Base-by-base conservation (phyloP, 345 rosid genomes). In the Eucalyptus globulus region DNA sequence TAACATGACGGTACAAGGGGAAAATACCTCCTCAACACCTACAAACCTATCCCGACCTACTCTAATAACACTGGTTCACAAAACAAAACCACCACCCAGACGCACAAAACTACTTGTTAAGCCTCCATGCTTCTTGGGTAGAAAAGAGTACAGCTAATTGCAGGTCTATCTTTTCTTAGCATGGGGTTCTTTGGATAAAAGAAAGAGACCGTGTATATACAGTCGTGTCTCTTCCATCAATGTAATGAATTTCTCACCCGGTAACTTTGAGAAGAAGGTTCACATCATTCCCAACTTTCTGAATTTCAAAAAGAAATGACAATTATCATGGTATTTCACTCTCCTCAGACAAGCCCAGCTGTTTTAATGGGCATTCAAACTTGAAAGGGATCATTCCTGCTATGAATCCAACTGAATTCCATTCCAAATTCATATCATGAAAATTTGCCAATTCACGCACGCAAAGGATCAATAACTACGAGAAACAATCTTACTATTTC, bases 11-110 rank as follows among this genome's bases (percentile, higher is more conserved):
- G 19, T 29, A 27, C 72, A 13, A 27, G 31, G 69, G 65, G 34
- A 56, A 1, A 56, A 27, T 62, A 29, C 72, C 17, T 62, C 17
- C 0, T 29, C 1, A 6, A 29, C 34, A 26, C n/a, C 17, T 11
- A 62, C 34, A 26, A 58, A 58, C 1, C 65, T 58, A 24, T 11
- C 65, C 65, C n/a, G 29, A 58, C n/a, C 65, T 27, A 58, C n/a
- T 62, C 72, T 62, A 27, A 27, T 1, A 13, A 14, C 34, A 7
- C 17, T 62, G 1, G 16, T 29, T 62, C 17, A 29, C 34, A 62
- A 29, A 14, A 29, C 19, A 62, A 62, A 62, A 1, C 34, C 16
- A 1, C 69, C 69, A 6, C n/a, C n/a, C 65, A 62, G 69, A 62
- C 69, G 9, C 16, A 62, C 69, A 4, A 6, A 29, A 29, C 17